These are phyloP conservation scores for Verticillium dahliae DNA, from an alignment of 2,329 filamentous ascomycete genomes.

Conservation along the genomic window DNA sequence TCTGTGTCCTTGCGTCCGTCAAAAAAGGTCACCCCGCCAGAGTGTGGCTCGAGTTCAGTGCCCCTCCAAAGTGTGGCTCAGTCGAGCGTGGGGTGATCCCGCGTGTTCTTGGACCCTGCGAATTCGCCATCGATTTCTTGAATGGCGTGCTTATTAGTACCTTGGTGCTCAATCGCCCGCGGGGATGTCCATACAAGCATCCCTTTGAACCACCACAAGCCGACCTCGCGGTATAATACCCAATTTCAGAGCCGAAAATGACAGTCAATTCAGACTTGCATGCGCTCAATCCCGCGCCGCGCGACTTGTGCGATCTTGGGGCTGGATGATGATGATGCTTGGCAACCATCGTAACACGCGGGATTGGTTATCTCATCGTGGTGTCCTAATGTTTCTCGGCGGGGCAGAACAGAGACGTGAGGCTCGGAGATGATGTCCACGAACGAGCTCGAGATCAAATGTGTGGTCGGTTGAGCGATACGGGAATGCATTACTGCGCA, in stretches of 20 bases:
- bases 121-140: neutral
- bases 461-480: no score
- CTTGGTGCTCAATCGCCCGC: neutral
- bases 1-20: neutral
- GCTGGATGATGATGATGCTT: neutral
- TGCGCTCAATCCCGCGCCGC: neutral
- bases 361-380: neutral
- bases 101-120: neutral
- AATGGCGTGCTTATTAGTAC: slow-evolving; percentile 1
- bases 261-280: neutral
- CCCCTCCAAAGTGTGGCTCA: neutral
- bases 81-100: neutral
- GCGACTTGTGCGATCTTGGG: neutral
- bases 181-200: neutral
- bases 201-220: neutral
- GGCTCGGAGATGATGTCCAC: no score
- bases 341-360: neutral
- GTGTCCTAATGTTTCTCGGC: no score
- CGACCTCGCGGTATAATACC: neutral
- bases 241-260: neutral
- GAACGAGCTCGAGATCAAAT: no score
- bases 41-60: neutral
- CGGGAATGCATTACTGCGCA: no score
- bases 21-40: neutral
- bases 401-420: no score